A percentile compares a stretch with the other conserved stretches of the same genome.
These are phyloP conservation scores for Psidium guajava DNA, from an alignment of 345 rosid species.

Conservation along the genomic window DNA sequence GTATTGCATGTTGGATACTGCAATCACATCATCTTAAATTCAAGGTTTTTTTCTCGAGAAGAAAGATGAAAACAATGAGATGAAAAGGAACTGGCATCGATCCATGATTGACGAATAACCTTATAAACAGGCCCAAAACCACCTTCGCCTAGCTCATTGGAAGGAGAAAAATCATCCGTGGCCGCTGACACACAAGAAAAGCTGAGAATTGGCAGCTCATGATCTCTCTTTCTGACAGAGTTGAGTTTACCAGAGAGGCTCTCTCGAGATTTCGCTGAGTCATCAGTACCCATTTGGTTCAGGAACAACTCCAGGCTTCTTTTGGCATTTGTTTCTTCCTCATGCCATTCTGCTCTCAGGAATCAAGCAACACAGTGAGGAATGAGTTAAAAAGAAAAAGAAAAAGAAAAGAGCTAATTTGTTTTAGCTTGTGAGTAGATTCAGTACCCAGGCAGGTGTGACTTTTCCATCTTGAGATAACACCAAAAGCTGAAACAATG, in stretches of 20 bases:
- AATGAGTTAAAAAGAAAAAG: too few species aligned
- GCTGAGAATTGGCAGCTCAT: background rate
- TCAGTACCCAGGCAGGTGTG: background rate
- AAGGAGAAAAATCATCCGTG: constrained; percentile 10
- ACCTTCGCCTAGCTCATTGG: constrained; percentile 14
- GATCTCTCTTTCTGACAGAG: background rate
- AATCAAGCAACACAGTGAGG: background rate
- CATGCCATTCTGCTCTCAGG: background rate
- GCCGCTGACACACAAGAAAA: constrained; percentile 6
- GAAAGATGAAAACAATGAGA: too few species aligned
- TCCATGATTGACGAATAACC: background rate
- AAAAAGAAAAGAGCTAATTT: too few species aligned
- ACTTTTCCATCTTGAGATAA: background rate
- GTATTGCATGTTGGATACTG: background rate
- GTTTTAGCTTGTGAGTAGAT: background rate
- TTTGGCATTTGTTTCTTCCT: background rate
- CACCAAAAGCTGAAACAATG: background rate
- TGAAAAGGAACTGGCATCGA: too few species aligned
- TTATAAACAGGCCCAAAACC: constrained; percentile 25
- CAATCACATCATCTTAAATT: background rate
- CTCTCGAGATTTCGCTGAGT: background rate
- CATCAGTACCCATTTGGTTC: background rate
- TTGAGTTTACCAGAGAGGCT: background rate
- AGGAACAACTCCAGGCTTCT: background rate
- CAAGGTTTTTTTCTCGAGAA: too few species aligned